These are phyloP conservation scores for Cryphonectria parasitica DNA, from an alignment of 2,329 filamentous ascomycete genomes.

Conservation along the genomic window DNA sequence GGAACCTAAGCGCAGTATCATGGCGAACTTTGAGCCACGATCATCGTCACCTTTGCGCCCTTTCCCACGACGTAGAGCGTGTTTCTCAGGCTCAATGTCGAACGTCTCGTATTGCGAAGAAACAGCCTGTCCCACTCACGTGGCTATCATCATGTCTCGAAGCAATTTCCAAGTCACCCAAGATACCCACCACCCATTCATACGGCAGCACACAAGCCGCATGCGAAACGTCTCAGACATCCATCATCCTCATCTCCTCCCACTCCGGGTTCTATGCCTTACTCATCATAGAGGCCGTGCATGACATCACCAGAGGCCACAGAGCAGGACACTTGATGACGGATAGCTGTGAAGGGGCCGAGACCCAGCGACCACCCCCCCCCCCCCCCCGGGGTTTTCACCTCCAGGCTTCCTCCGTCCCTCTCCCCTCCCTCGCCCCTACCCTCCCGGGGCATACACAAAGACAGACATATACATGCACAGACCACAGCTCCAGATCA, in stretches of 20 bases:
- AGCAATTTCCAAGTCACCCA: neutral
- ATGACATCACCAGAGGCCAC: neutral
- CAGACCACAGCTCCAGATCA: neutral
- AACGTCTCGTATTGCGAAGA: neutral
- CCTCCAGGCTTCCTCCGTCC: neutral
- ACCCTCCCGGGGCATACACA: too few species aligned
- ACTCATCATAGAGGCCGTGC: neutral
- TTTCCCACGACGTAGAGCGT: neutral
- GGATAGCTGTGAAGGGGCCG: neutral
- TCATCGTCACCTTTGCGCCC: neutral
- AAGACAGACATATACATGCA: too few species aligned
- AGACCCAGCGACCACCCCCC: neutral
- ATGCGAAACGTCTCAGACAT: slow-evolving; percentile 5
- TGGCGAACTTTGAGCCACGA: neutral
- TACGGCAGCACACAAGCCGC: neutral
- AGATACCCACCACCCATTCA: neutral
- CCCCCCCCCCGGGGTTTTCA: too few species aligned
- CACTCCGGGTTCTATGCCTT: neutral
- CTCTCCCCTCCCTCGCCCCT: too few species aligned
- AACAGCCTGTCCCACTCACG: neutral
- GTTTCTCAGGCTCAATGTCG: neutral
- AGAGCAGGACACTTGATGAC: neutral
- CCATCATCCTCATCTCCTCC: neutral
- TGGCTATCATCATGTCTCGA: neutral
- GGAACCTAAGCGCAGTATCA: neutral